A percentile compares a stretch with the other conserved stretches of the same genome.
Evolutionary conservation across 768 basidiomycete genomes (phyloP).

Genomic region (Rhizopogon sp.): DNA sequence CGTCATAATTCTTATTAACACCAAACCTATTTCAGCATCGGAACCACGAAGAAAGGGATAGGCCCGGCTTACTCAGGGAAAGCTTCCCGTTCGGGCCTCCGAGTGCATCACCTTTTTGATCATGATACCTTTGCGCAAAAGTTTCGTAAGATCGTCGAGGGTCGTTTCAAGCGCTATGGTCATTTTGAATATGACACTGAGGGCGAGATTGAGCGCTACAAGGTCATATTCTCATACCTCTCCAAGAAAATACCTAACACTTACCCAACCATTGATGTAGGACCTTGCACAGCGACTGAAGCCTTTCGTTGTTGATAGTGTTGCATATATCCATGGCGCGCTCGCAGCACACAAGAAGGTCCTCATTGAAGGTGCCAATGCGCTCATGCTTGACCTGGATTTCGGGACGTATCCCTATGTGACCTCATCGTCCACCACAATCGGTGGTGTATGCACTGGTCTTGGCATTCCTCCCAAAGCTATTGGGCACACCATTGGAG

Average conservation of each 20-base stretch:
- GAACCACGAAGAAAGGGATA: slow-evolving; percentile 97
- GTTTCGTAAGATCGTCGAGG: slow-evolving; percentile 94
- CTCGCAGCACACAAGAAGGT: slow-evolving; percentile 71
- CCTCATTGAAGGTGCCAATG: slow-evolving; percentile 96
- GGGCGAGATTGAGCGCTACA: slow-evolving; percentile 89
- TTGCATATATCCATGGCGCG: slow-evolving; percentile 79
- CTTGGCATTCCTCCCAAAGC: slow-evolving; percentile 92
- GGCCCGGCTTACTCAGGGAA: slow-evolving; percentile 98
- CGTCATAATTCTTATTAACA: not conserved
- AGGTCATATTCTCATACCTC: slow-evolving; percentile 39
- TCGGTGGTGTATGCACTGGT: slow-evolving; percentile 96
- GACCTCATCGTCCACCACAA: slow-evolving; percentile 88
- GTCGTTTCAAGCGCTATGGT: slow-evolving; percentile 96
- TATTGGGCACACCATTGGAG: slow-evolving; percentile 86
- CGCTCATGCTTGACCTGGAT: slow-evolving; percentile 97
- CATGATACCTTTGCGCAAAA: slow-evolving; percentile 78
- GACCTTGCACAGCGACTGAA: slow-evolving; percentile 75
- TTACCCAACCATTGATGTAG: slow-evolving; percentile 31
- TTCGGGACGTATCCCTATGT: slow-evolving; percentile 98
- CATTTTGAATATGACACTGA: slow-evolving; percentile 98
- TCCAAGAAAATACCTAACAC: not conserved
- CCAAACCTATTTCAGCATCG: slow-evolving; percentile 55
- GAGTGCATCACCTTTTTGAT: slow-evolving; percentile 96
- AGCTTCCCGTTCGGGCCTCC: slow-evolving; percentile 91
- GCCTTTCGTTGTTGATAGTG: slow-evolving; percentile 88